These are phyloP conservation scores for Linnemannia elongata DNA, from an alignment of 192 early-diverging fungal genomes.

Conservation along the genomic window DNA sequence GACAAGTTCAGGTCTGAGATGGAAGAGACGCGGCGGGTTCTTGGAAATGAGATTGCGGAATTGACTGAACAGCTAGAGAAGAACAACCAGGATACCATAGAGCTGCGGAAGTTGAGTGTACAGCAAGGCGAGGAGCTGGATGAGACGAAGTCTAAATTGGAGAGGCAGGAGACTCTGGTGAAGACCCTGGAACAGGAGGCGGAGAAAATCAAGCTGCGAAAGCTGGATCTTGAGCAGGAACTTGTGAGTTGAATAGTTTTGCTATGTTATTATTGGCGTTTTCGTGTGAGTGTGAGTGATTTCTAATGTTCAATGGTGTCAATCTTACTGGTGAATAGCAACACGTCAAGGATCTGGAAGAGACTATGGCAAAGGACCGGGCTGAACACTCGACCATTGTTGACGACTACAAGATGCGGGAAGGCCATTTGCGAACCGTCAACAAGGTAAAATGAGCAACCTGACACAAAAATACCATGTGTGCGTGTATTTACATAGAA, in stretches of 20 bases:
- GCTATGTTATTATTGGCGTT: not conserved
- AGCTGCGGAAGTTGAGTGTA: not conserved
- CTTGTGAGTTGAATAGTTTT: slow-evolving; percentile 19
- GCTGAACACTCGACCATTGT: slow-evolving; percentile 21
- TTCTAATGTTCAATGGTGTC: not conserved
- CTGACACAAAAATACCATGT: not conserved
- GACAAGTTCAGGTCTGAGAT: slow-evolving; percentile 13
- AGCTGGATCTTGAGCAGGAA: slow-evolving; percentile 23
- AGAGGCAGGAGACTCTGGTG: not conserved
- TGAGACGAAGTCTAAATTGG: not conserved
- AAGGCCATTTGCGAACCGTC: slow-evolving; percentile 73
- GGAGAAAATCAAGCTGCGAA: not conserved
- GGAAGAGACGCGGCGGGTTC: slow-evolving; percentile 28
- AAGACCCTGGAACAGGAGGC: slow-evolving; percentile 2
- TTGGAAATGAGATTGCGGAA: slow-evolving; percentile 47
- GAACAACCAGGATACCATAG: not conserved
- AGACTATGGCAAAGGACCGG: slow-evolving; percentile 43
- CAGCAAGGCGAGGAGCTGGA: not conserved
- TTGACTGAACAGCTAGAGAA: not conserved
- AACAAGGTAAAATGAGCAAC: slow-evolving; percentile 69
- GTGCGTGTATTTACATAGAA: too few species aligned
- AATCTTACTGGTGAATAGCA: slow-evolving; percentile 24
- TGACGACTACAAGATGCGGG: slow-evolving; percentile 73
- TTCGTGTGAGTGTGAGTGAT: not conserved
- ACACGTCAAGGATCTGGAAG: slow-evolving; percentile 56